Percentiles rank a stretch among this genome's conserved stretches.
These are phyloP conservation scores for Penicillium sp. DNA, from an alignment of 2,329 filamentous ascomycete genomes.

Conservation along the genomic window DNA sequence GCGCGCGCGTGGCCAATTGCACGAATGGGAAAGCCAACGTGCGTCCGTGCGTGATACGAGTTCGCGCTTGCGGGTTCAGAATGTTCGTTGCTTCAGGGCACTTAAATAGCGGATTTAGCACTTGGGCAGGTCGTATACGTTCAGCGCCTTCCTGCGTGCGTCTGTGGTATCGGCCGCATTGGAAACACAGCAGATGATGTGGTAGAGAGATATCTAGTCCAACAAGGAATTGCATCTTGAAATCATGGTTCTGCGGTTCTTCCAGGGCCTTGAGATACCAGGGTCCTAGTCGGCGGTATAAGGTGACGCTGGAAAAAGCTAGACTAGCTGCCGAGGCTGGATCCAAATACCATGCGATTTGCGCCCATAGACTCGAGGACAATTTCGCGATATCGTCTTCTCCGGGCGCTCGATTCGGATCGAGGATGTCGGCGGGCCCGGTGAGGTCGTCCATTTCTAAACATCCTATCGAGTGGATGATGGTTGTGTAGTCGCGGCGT, in stretches of 20 bases:
- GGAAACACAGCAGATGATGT: constrained; percentile 58
- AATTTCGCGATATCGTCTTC: constrained; percentile 48
- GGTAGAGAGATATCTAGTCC: constrained; percentile 53
- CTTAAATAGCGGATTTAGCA: constrained; percentile 56
- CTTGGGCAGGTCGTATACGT: constrained; percentile 51
- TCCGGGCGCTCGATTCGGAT: constrained; percentile 30
- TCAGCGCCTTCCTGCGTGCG: constrained; percentile 55
- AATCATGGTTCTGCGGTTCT: constrained; percentile 43
- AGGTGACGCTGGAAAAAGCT: constrained; percentile 48
- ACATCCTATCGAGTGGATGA: constrained; percentile 36
- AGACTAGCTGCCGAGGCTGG: constrained; percentile 51
- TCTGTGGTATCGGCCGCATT: constrained; percentile 55
- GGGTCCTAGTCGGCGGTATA: constrained; percentile 45
- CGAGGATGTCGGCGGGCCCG: constrained; percentile 10
- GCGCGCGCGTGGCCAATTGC: constrained; percentile 54
- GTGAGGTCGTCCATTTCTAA: constrained; percentile 28
- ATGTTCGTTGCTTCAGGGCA: constrained; percentile 55
- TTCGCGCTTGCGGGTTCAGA: constrained; percentile 48
- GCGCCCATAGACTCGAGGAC: constrained; percentile 47
- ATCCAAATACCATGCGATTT: constrained; percentile 43
- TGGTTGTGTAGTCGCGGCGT: constrained; percentile 35
- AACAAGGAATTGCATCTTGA: constrained; percentile 53
- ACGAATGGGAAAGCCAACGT: constrained; percentile 58
- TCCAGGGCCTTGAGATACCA: constrained; percentile 41
- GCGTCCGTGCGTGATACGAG: constrained; percentile 54